Conservation (phyloP, 2,329 filamentous ascomycete species). For the Seiridium unicorne region DNA sequence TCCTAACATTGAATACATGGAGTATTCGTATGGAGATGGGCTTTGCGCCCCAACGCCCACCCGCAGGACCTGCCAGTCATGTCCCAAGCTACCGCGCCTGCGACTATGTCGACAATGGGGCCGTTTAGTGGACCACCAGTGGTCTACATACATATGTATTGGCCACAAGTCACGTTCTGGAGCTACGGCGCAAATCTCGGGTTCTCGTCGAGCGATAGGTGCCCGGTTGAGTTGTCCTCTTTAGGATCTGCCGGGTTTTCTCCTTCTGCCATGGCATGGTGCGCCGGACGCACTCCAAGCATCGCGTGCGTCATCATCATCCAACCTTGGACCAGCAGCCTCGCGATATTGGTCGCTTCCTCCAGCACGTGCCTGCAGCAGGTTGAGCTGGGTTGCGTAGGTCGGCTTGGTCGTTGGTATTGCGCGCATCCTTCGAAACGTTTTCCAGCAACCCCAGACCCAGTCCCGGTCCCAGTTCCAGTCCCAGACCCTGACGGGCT, state of each 20-base stretch:
- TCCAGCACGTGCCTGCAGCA: too few relatives aligned
- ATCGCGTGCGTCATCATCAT: background rate
- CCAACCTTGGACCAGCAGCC: background rate
- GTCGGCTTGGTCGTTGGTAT: background rate
- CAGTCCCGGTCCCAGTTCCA: background rate
- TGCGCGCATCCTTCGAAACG: background rate
- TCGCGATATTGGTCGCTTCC: background rate
- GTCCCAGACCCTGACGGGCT: background rate
- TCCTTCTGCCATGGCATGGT: background rate
- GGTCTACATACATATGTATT: too few relatives aligned
- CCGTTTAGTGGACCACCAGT: background rate
- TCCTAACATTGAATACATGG: too few relatives aligned
- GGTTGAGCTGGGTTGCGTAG: background rate
- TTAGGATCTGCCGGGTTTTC: background rate
- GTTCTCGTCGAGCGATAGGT: background rate
- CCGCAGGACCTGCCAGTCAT: background rate
- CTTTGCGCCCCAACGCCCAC: background rate
- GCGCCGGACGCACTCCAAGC: background rate
- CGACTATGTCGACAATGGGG: background rate
- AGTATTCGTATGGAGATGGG: too few relatives aligned
- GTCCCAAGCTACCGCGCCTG: background rate
- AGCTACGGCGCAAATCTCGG: background rate
- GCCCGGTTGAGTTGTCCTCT: background rate
- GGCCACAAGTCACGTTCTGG: background rate
- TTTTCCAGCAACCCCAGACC: background rate